Conservation (phyloP, 495 filamentous ascomycete genomes). For the Tuber calosporum region DNA sequence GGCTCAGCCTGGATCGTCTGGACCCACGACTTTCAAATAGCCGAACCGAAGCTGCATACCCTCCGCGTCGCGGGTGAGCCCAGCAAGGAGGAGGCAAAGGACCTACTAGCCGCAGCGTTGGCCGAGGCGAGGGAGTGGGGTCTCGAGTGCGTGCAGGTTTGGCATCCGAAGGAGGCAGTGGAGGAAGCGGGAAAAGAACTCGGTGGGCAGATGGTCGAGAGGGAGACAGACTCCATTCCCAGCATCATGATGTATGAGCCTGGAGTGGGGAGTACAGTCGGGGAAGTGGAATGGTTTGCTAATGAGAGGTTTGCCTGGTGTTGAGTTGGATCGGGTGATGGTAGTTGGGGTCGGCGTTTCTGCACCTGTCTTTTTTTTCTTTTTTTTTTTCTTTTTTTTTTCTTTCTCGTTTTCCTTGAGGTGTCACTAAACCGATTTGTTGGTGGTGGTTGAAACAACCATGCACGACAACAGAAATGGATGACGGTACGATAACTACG, state of each 20-base stretch:
- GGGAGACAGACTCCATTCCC: slow-evolving; percentile 58
- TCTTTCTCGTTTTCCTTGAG: too few species aligned
- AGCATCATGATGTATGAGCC: slow-evolving; percentile 59
- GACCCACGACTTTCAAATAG: slow-evolving; percentile 62
- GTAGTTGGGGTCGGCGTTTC: neutral
- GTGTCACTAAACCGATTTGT: neutral
- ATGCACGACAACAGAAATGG: neutral
- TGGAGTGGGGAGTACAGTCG: slow-evolving; percentile 45
- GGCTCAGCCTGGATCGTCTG: slow-evolving; percentile 62
- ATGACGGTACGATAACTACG: neutral
- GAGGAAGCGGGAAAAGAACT: slow-evolving; percentile 55
- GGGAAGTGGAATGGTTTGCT: slow-evolving; percentile 69
- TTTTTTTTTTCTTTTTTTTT: slow-evolving; percentile 2
- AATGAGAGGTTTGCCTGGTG: slow-evolving; percentile 97
- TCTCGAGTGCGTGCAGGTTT: slow-evolving; percentile 55
- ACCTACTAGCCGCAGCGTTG: slow-evolving; percentile 37
- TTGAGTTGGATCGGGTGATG: slow-evolving; percentile 44
- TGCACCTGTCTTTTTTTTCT: slow-evolving; percentile 8
- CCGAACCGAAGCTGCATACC: slow-evolving; percentile 55
- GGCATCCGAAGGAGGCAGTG: slow-evolving; percentile 57
- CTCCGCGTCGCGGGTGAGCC: slow-evolving; percentile 51
- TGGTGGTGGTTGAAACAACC: neutral
- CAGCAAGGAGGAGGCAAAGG: slow-evolving; percentile 49
- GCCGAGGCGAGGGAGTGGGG: slow-evolving; percentile 48
- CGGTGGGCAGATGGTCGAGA: slow-evolving; percentile 48